Percentiles rank a stretch among this genome's conserved stretches.
Evolutionary conservation across 768 basidiomycete genomes (phyloP).

Genomic region (Melanogaster broomeanus): DNA sequence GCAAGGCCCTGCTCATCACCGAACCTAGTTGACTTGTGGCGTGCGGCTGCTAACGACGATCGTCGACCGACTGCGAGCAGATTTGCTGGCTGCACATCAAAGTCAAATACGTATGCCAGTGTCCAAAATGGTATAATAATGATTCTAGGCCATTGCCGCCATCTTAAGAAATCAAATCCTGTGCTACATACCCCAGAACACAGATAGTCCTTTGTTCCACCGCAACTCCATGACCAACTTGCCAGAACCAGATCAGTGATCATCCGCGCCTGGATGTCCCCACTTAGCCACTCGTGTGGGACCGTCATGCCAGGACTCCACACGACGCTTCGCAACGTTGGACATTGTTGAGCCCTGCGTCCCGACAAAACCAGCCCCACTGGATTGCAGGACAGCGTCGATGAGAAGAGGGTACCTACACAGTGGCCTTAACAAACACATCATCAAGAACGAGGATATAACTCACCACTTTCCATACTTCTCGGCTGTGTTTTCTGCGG

Average conservation of each 20-base stretch:
- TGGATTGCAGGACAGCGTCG: slow-evolving; percentile 71
- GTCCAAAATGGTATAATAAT: neutral
- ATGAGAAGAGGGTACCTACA: slow-evolving; percentile 71
- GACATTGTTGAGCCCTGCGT: slow-evolving; percentile 75
- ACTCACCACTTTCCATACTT: slow-evolving; percentile 52
- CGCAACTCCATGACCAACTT: neutral
- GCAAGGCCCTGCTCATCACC: slow-evolving; percentile 1
- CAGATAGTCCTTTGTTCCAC: neutral
- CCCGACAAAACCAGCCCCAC: slow-evolving; percentile 68
- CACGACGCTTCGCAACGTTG: slow-evolving; percentile 62
- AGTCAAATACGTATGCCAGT: neutral
- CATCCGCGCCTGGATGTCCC: slow-evolving; percentile 58
- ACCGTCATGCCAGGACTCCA: slow-evolving; percentile 66
- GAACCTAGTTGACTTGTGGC: neutral
- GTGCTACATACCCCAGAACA: neutral
- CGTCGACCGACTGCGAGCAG: too few relatives aligned
- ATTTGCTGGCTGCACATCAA: too few relatives aligned
- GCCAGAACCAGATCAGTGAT: slow-evolving; percentile 39
- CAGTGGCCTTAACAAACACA: neutral
- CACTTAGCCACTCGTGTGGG: slow-evolving; percentile 53
- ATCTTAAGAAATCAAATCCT: too few relatives aligned
- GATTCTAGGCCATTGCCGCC: too few relatives aligned
- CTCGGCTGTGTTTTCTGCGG: slow-evolving; percentile 41
- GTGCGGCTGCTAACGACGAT: neutral
- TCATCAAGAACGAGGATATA: neutral